A percentile compares a stretch with the other conserved stretches of the same genome.
Conservation (phyloP, 2,329 filamentous ascomycete genomes). For the Aspergillus niger region DNA sequence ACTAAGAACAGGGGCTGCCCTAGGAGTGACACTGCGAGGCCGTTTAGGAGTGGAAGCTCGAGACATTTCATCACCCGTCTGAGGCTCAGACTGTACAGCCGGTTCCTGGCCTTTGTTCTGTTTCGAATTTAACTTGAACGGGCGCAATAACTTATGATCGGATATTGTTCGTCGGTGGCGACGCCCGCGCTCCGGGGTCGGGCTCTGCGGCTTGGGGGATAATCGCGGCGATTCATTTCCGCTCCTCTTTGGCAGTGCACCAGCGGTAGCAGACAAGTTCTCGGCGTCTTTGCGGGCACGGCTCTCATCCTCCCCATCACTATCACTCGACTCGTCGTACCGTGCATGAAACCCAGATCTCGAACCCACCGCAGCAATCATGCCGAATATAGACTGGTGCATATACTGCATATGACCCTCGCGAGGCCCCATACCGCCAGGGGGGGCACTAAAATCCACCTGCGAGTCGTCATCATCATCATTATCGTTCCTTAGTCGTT, state of each 20-base stretch:
- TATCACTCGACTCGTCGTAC: constrained; percentile 82
- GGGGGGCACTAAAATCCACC: constrained; percentile 62
- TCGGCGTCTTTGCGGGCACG: constrained; percentile 20
- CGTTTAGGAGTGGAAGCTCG: constrained; percentile 24
- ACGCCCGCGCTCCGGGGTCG: constrained; percentile 39
- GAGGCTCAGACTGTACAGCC: constrained; percentile 22
- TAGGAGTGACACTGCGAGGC: constrained; percentile 43
- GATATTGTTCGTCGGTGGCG: constrained; percentile 64
- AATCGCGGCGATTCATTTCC: background rate
- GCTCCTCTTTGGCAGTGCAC: constrained; percentile 6
- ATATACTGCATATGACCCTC: constrained; percentile 63
- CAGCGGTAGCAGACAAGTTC: constrained; percentile 12
- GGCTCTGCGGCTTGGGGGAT: constrained; percentile 7
- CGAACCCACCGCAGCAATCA: constrained; percentile 86
- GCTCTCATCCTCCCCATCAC: constrained; percentile 59
- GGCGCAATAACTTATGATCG: constrained; percentile 60
- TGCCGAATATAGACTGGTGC: constrained; percentile 92
- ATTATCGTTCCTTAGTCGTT: constrained; percentile 49
- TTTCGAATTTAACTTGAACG: constrained; percentile 59
- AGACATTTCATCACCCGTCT: constrained; percentile 19
- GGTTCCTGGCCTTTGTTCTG: constrained; percentile 27
- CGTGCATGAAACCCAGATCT: constrained; percentile 78
- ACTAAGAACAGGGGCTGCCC: constrained; percentile 71
- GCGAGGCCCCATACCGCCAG: constrained; percentile 37
- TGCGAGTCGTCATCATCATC: constrained; percentile 59